Evolutionary conservation across 345 rosid genomes (phyloP), one percentile per base, ranked within the genome.

Genomic region (Angophora floribunda): DNA sequence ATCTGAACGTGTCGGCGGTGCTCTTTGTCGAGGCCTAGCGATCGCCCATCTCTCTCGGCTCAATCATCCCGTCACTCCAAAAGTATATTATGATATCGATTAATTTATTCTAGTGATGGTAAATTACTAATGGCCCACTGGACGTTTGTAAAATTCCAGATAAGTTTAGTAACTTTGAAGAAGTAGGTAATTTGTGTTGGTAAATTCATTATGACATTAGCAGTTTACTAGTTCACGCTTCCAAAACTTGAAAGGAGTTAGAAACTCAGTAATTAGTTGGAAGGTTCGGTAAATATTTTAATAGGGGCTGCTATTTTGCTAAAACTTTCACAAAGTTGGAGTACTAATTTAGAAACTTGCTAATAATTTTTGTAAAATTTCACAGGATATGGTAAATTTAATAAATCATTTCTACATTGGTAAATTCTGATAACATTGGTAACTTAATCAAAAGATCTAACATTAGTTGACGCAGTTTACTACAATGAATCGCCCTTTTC

Each of bases 101-200:
- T 9, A 5, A 59, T 63, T 63, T n/a, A 30, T n/a, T n/a, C 28
- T 13, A 0, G 70, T 13, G 70, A n/a, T 28, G 0, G 32, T 63
- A 63, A 63, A 36, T n/a, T 63, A 28, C 70, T 3, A 13, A 6
- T 3, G 36, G 36, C 36, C 13, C n/a, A 63, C n/a, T 13, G 30
- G 32, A 13, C 32, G 17, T 63, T 63, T 13, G 36, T n/a, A n/a
- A 63, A 63, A 63, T n/a, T n/a, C 36, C 36, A 28, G 32, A n/a
- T 1, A 13, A n/a, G 28, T 28, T n/a, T 28, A 28, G 17, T n/a
- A 6, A n/a, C 14, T 63, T n/a, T 63, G 16, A 63, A 52, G 53
- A 52, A 63, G 70, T 63, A 28, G 70, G 32, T 63, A 28, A 63
- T n/a, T 63, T 28, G 7, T 3, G 30, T 28, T 13, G 82, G 47